Conservation (phyloP, 164 flowering plant species). For the Liquidambar formosana region DNA sequence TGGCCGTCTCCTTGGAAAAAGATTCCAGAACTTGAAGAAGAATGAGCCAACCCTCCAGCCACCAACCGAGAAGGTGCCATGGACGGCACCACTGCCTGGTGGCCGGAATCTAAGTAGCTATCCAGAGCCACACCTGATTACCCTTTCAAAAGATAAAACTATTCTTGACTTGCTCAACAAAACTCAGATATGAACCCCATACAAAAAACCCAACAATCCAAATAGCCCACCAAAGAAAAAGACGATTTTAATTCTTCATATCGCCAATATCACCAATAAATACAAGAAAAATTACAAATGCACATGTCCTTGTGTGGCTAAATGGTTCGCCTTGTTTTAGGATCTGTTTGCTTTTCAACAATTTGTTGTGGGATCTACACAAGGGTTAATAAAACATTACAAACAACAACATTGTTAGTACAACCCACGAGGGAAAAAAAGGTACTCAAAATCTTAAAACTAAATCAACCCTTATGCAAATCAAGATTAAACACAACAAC, state of each 20-base stretch:
- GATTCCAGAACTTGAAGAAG: slow-evolving; percentile 82
- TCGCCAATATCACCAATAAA: slow-evolving; percentile 1
- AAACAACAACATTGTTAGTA: slow-evolving; percentile 14
- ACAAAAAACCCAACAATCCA: neutral
- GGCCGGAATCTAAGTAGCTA: slow-evolving; percentile 63
- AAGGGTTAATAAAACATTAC: slow-evolving; percentile 7
- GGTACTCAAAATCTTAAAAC: neutral
- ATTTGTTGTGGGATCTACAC: slow-evolving; percentile 18
- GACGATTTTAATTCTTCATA: slow-evolving; percentile 4
- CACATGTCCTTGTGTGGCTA: slow-evolving; percentile 7
- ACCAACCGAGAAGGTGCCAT: slow-evolving; percentile 84
- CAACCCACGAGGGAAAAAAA: neutral
- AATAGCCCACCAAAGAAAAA: slow-evolving; percentile 3
- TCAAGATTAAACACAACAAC: neutral
- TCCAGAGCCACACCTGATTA: slow-evolving; percentile 54
- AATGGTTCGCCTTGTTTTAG: slow-evolving; percentile 5
- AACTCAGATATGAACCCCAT: slow-evolving; percentile 9
- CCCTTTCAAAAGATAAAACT: neutral
- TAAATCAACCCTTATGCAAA: neutral
- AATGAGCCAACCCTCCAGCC: slow-evolving; percentile 74
- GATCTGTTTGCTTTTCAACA: slow-evolving; percentile 20
- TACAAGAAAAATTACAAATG: slow-evolving; percentile 5
- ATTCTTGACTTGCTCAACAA: slow-evolving; percentile 8
- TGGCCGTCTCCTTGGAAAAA: slow-evolving; percentile 84
- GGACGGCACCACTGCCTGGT: slow-evolving; percentile 54